Evolutionary conservation across 169 alveolate genomes (phyloP).

Genomic region (Plasmodium fragile): DNA sequence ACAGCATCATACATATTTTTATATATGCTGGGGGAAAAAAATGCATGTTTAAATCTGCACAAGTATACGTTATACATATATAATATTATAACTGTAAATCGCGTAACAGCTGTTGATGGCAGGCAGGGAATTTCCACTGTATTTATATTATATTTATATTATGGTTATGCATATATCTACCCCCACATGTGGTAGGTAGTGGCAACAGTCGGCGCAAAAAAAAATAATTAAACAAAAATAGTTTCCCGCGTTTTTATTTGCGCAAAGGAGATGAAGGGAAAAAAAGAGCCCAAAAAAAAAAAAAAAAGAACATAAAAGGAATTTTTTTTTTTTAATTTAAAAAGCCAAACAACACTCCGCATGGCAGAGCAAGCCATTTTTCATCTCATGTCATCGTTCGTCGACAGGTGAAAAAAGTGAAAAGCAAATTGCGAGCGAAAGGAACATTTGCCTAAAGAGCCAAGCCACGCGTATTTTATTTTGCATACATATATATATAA

Average conservation of each 20-base stretch:
- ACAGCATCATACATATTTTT: not conserved
- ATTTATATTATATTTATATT: too few relatives aligned
- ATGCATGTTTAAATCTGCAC: not conserved
- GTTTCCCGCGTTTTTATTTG: not conserved
- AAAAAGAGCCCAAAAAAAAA: not conserved
- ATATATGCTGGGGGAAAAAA: not conserved
- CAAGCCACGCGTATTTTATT: not conserved
- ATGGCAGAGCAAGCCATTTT: not conserved
- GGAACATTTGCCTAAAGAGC: not conserved
- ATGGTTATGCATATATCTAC: too few relatives aligned
- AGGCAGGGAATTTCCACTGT: not conserved
- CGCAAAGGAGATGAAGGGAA: not conserved
- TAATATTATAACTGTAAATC: not conserved
- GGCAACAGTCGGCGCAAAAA: not conserved
- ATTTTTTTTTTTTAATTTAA: too few relatives aligned
- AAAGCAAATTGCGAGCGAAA: not conserved
- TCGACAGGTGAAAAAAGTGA: not conserved
- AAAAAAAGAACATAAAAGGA: not conserved
- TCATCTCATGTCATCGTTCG: not conserved
- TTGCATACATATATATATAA: not conserved
- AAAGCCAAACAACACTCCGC: not conserved
- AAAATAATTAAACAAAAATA: not conserved
- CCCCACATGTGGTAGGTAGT: not conserved
- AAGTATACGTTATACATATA: not conserved
- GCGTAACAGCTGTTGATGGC: not conserved